These are phyloP conservation scores for Glycine tomentella DNA, from an alignment of 306 rosid species.

Conservation along the genomic window DNA sequence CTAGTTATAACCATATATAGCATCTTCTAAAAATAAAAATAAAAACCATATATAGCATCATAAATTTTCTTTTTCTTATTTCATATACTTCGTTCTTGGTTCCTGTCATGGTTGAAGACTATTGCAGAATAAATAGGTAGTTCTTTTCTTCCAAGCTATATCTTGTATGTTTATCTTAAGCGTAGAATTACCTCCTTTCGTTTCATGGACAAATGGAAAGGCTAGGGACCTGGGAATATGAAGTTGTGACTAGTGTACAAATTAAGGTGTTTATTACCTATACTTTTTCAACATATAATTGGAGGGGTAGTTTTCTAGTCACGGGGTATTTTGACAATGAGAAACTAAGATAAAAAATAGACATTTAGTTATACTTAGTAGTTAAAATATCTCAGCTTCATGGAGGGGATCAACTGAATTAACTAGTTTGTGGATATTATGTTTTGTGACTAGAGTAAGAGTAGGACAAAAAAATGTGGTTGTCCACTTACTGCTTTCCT, in stretches of 20 bases:
- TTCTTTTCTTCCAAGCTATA: not conserved
- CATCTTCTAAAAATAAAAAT: too few species aligned
- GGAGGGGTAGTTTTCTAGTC: constrained; percentile 2
- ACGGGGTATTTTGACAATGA: not conserved
- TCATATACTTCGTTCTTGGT: too few species aligned
- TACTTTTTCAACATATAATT: not conserved
- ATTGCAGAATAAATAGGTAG: not conserved
- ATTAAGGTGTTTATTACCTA: not conserved
- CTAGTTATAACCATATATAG: not conserved
- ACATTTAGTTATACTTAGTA: not conserved
- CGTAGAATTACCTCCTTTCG: constrained; percentile 47
- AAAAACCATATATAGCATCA: too few species aligned
- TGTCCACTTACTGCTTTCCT: constrained; percentile 38
- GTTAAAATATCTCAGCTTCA: not conserved
- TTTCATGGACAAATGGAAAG: constrained; percentile 55
- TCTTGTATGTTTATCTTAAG: not conserved
- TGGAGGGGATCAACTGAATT: constrained; percentile 18
- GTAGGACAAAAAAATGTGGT: constrained; percentile 45
- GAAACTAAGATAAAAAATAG: too few species aligned
- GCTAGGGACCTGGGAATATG: constrained; percentile 22
- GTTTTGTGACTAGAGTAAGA: constrained; percentile 19
- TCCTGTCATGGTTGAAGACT: not conserved
- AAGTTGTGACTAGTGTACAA: not conserved
- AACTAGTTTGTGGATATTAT: constrained; percentile 34
- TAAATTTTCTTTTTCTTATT: not conserved